Conservation (phyloP, 2,329 filamentous ascomycete species). For the Microdochium nivale region DNA sequence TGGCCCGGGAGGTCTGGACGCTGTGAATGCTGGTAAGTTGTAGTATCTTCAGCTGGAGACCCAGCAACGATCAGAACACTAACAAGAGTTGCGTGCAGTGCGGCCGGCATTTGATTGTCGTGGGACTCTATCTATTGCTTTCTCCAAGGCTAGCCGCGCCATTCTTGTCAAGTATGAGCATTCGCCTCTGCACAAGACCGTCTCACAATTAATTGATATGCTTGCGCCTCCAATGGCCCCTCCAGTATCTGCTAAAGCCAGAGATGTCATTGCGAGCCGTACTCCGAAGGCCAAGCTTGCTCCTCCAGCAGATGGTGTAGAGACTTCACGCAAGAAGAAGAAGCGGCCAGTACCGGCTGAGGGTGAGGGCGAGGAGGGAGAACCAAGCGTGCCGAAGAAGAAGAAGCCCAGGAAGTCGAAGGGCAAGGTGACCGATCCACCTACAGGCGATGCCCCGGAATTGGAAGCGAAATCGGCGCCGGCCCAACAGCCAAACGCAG, state of each 20-base stretch:
- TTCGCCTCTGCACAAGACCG: constrained; percentile 46
- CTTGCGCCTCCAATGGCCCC: constrained; percentile 33
- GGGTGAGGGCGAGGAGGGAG: background rate
- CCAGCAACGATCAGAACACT: background rate
- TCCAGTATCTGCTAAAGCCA: constrained; percentile 16
- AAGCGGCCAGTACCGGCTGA: background rate
- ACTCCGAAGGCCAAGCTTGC: constrained; percentile 18
- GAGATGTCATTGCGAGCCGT: background rate
- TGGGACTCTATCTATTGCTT: constrained; percentile 39
- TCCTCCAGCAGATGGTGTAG: constrained; percentile 16
- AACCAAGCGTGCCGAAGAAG: background rate
- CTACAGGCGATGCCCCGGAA: constrained; percentile 5
- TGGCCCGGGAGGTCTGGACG: constrained; percentile 34
- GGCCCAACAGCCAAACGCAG: constrained; percentile 5
- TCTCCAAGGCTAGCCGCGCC: constrained; percentile 35
- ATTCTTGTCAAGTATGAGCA: constrained; percentile 48
- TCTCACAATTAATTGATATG: constrained; percentile 37
- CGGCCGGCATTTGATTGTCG: constrained; percentile 53
- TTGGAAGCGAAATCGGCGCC: constrained; percentile 1
- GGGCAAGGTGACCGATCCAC: constrained; percentile 12
- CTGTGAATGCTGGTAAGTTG: constrained; percentile 32
- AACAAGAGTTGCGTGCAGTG: constrained; percentile 21
- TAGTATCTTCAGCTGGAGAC: background rate
- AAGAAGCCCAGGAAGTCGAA: constrained; percentile 16
- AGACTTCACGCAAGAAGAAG: constrained; percentile 10